Evolutionary conservation across 2,329 filamentous ascomycete genomes (phyloP).

Genomic region (Ceratocystis variospora): DNA sequence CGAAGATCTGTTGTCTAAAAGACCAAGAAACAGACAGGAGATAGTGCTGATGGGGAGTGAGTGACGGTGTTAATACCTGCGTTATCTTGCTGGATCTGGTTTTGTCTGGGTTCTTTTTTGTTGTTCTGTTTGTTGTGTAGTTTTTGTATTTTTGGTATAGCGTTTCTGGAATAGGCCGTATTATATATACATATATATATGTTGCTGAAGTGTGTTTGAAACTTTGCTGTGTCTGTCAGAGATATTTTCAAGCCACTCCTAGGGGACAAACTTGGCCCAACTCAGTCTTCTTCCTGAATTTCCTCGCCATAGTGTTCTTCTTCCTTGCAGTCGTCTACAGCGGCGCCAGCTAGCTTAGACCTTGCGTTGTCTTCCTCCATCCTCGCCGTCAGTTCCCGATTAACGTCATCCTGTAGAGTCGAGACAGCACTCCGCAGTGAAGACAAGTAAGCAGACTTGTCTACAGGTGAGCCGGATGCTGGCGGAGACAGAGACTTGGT

Average conservation of each 20-base stretch:
- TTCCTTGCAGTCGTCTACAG: constrained; percentile 42
- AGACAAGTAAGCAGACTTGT: constrained; percentile 46
- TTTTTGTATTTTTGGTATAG: not conserved
- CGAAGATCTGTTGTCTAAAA: not conserved
- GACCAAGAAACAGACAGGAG: not conserved
- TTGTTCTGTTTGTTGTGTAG: constrained; percentile 7
- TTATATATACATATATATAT: constrained; percentile 1
- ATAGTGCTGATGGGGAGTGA: not conserved
- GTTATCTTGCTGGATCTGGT: not conserved
- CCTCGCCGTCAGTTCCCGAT: constrained; percentile 54
- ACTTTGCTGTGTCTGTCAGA: not conserved
- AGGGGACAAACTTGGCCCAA: not conserved
- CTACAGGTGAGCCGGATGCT: constrained; percentile 29
- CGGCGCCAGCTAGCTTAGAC: constrained; percentile 24
- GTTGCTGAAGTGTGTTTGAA: not conserved
- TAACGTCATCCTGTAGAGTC: constrained; percentile 51
- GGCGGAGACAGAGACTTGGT: constrained; percentile 26
- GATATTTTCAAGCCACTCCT: not conserved
- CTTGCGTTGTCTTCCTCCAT: constrained; percentile 56
- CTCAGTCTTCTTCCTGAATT: constrained; percentile 48
- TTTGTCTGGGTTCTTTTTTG: not conserved
- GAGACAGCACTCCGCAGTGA: constrained; percentile 43
- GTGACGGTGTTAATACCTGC: not conserved
- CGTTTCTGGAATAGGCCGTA: constrained; percentile 1
- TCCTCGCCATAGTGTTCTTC: constrained; percentile 83